Conservation (phyloP, 2,329 filamentous ascomycete genomes). For the Paraphaeosphaeria minitans region DNA sequence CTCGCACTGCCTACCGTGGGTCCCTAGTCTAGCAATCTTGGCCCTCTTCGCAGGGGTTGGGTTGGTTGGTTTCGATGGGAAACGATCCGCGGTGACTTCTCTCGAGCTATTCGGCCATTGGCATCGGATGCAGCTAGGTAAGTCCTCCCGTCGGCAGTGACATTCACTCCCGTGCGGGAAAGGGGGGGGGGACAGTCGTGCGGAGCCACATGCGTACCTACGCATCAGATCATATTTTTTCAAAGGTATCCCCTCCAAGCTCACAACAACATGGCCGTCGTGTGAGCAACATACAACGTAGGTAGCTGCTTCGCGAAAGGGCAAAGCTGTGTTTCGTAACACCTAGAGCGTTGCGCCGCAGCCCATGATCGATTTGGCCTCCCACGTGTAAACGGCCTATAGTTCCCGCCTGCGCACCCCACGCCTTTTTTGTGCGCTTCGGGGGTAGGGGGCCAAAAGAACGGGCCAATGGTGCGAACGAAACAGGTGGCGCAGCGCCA, state of each 20-base stretch:
- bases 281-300: background rate
- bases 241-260: background rate
- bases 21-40: background rate
- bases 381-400: background rate
- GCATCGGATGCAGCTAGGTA: background rate
- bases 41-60: background rate
- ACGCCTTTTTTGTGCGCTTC: background rate
- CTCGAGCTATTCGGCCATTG: background rate
- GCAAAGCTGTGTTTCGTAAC: background rate
- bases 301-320: background rate
- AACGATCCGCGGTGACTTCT: background rate
- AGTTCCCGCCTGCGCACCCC: background rate
- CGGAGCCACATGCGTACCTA: background rate
- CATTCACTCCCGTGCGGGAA: background rate
- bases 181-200: background rate
- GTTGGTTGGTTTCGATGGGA: background rate
- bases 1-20: no score
- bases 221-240: background rate
- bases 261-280: background rate
- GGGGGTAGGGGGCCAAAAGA: background rate
- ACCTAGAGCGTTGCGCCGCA: background rate
- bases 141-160: background rate
- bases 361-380: background rate
- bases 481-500: background rate
- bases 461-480: background rate